phyloP scores from a whole-genome alignment of 2,329 filamentous ascomycete genomes.

The Tothia fuscella region DNA sequence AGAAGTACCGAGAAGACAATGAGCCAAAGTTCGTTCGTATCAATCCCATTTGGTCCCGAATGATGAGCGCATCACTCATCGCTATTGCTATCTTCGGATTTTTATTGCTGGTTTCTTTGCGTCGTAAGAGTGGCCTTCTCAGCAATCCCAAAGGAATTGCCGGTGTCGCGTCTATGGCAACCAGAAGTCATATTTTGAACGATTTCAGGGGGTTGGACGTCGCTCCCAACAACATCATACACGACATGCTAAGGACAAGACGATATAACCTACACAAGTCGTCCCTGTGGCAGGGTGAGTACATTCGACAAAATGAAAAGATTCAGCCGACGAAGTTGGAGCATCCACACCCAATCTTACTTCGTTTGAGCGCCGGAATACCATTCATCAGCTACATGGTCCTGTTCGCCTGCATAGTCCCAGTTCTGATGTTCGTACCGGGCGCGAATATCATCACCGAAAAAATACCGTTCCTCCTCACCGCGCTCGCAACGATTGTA shows the following conservation, averaged over 20 bases:
- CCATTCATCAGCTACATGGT: conserved; percentile 49
- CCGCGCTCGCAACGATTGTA: conserved; percentile 51
- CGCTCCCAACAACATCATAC: conserved; percentile 53
- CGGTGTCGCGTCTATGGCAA: conserved; percentile 64
- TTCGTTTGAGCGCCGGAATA: conserved; percentile 47
- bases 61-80: conserved; percentile 44
- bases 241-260: conserved; percentile 51
- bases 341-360: conserved; percentile 58
- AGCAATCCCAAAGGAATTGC: conserved; percentile 62
- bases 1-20: conserved; percentile 31
- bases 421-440: conserved; percentile 48
- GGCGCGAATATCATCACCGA: conserved; percentile 43
- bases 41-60: conserved; percentile 46
- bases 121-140: conserved; percentile 51
- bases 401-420: conserved; percentile 46
- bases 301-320: conserved; percentile 37
- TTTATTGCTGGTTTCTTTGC: conserved; percentile 48
- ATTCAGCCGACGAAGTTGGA: conserved; percentile 34
- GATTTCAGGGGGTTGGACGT: conserved; percentile 64
- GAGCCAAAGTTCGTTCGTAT: conserved; percentile 44
- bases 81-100: conserved; percentile 47
- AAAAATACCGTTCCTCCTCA: conserved; percentile 53
- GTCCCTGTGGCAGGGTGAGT: conserved; percentile 52
- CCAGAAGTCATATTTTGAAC: conserved; percentile 58
- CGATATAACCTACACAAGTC: conserved; percentile 61